Evolutionary conservation across 108 stramenopile species (phyloP), one percentile per base, ranked within the genome.

Genomic region (Conticribra weissflogii): DNA sequence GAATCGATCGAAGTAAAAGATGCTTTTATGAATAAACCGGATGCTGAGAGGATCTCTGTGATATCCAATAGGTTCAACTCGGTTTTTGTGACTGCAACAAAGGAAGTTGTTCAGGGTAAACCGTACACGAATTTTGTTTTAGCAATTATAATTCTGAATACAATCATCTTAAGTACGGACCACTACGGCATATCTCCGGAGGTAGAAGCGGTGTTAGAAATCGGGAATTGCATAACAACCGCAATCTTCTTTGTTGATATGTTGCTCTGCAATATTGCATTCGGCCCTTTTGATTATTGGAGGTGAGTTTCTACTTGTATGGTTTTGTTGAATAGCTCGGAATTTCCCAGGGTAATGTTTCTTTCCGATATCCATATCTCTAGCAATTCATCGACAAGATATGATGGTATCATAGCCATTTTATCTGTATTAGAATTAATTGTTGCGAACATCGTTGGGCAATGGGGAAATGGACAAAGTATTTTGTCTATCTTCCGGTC

Each of bases 341-440:
- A n/a, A n/a, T n/a, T n/a, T n/a, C n/a, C n/a, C n/a, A n/a, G n/a
- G n/a, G n/a, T n/a, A n/a, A n/a, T n/a, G n/a, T n/a, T n/a, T n/a
- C n/a, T n/a, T n/a, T n/a, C n/a, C n/a, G n/a, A n/a, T n/a, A n/a
- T n/a, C n/a, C n/a, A n/a, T n/a, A n/a, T 28, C 14, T 53, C 3
- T n/a, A 66, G 74, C 47, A 59, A 18, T 21, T 16, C 66, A 15
- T 68, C 66, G 23, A 75, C 48, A 27, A 47, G 76, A 32, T 89
- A 89, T 65, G 89, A 93, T 60, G 81, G 76, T 31, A 52, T 76
- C 48, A 88, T 89, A 51, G 92, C 86, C 3, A 29, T 85, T 41
- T 23, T 75, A 50, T 83, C 84, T 47, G 36, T 89, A 28, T 12
- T 86, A 29, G 88, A 90, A 54, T 55, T 91, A 0, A 28, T 83